phyloP scores from a whole-genome alignment of 1,139 yeast genomes.

The Yamadazyma mexicana region DNA sequence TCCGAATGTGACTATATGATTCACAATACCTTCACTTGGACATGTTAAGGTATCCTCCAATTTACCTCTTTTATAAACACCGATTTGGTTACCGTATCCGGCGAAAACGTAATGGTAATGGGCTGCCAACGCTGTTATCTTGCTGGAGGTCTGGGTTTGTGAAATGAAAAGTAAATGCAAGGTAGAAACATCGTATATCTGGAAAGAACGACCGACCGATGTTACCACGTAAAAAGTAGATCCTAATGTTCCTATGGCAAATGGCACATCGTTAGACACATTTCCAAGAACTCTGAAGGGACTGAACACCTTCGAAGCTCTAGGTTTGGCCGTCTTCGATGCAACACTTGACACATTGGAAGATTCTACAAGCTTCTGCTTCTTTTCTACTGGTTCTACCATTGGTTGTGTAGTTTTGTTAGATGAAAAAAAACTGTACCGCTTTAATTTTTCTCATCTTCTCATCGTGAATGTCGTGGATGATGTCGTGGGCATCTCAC shows the following conservation, averaged over 20 bases:
- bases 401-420: slow-evolving; percentile 30
- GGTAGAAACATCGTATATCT: slow-evolving; percentile 89
- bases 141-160: slow-evolving; percentile 67
- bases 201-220: slow-evolving; percentile 86
- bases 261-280: slow-evolving; percentile 77
- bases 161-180: slow-evolving; percentile 86
- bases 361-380: slow-evolving; percentile 22
- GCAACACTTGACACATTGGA: too few species aligned
- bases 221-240: slow-evolving; percentile 86
- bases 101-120: slow-evolving; percentile 86
- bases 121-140: slow-evolving; percentile 72
- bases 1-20: slow-evolving; percentile 68
- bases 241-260: slow-evolving; percentile 88
- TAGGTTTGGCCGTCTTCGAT: slow-evolving; percentile 6
- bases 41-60: slow-evolving; percentile 55
- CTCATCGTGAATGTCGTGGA: slow-evolving; percentile 2
- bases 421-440: slow-evolving; percentile 2
- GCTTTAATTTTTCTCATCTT: slow-evolving; percentile 6
- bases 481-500: too few species aligned
- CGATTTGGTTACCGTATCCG: slow-evolving; percentile 68
- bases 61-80: slow-evolving; percentile 81
- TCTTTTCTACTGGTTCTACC: slow-evolving; percentile 35
- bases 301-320: slow-evolving; percentile 39
- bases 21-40: slow-evolving; percentile 38
- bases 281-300: slow-evolving; percentile 59